Evolutionary conservation across 148 eudicot species (phyloP), one percentile per base, ranked within the genome.

Genomic region (Simmondsia chinensis): DNA sequence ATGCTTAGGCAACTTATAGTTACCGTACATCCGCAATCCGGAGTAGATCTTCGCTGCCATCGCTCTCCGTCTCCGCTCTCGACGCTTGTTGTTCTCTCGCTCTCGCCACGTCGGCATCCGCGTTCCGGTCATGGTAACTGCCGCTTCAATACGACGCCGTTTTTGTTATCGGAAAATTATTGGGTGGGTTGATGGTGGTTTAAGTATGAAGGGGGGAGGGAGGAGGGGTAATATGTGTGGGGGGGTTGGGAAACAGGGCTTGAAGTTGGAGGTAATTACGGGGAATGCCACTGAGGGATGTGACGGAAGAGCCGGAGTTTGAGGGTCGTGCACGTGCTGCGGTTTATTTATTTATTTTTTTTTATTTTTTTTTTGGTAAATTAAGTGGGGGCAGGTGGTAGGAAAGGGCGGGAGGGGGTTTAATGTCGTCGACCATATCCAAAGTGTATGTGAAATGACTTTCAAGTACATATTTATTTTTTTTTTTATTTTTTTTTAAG

Each of bases 21-120:
- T 80, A 0, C 94, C 96, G 38, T 83, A 83, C 80, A 71, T 71
- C 49, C 96, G 52, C 5, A 87, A 46, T 1, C 96, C 96, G 4
- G 96, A 30, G 57, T 74, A 87, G 70, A 87, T 87, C 80, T 87
- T 87, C 0, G 94, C 96, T 4, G 89, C 96, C 43, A 87, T 77
- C 19, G 96, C 96, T n/a, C 96, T 46, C 43, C 96, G 56, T 18
- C 96, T 62, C 36, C 96, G 65, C 64, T 87, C 96, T 40, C 96
- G 57, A 47, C 93, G 64, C 70, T 83, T 87, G 68, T 87, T 87
- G 65, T 87, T 87, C 64, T 87, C 96, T 9, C 96, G 63, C 42
- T 87, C 94, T 60, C 75, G 68, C 96, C 96, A 87, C 24, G 96
- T 77, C 65, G 96, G 96, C 63, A 83, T 75, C 75, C 96, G 50